Evolutionary conservation across 1,284 basidiomycete species (phyloP).

Genomic region (Wallemia mellicola): DNA sequence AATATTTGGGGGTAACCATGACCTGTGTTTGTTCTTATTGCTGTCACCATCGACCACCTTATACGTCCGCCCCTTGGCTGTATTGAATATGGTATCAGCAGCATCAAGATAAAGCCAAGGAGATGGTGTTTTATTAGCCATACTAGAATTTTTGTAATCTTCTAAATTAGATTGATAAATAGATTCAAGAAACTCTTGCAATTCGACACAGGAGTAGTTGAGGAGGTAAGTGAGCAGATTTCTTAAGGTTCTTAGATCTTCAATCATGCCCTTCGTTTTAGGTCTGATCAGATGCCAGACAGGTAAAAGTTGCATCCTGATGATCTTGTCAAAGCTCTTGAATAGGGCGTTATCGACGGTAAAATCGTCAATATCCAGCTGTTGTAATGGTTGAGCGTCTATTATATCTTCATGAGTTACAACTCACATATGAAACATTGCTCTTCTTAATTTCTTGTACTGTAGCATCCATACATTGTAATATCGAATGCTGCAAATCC

Average conservation of each 20-base stretch:
- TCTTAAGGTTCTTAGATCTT: constrained; percentile 57
- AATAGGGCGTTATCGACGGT: constrained; percentile 85
- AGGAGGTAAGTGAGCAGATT: constrained; percentile 62
- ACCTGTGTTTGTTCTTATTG: constrained; percentile 15
- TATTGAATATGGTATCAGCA: constrained; percentile 56
- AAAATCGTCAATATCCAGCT: constrained; percentile 83
- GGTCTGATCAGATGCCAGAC: constrained; percentile 91
- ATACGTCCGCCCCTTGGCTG: constrained; percentile 54
- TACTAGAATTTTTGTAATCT: constrained; percentile 5
- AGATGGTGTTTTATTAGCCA: constrained; percentile 27
- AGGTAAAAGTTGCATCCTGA: constrained; percentile 61
- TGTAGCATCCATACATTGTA: constrained; percentile 81
- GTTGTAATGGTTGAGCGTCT: constrained; percentile 3
- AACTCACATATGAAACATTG: not conserved
- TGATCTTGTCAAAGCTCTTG: constrained; percentile 65
- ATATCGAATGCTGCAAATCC: constrained; percentile 69
- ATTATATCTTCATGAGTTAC: not conserved
- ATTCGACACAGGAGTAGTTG: constrained; percentile 68
- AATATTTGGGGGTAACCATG: constrained; percentile 47
- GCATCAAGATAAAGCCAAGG: constrained; percentile 69
- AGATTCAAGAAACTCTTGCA: constrained; percentile 73
- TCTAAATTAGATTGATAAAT: constrained; percentile 31
- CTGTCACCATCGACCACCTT: constrained; percentile 9
- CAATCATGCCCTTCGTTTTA: constrained; percentile 68
- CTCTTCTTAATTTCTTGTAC: constrained; percentile 28